Percentiles rank a stretch among this genome's conserved stretches.
phyloP scores from a whole-genome alignment of 1,284 basidiomycete species.

The Rhodotorula sp. region DNA sequence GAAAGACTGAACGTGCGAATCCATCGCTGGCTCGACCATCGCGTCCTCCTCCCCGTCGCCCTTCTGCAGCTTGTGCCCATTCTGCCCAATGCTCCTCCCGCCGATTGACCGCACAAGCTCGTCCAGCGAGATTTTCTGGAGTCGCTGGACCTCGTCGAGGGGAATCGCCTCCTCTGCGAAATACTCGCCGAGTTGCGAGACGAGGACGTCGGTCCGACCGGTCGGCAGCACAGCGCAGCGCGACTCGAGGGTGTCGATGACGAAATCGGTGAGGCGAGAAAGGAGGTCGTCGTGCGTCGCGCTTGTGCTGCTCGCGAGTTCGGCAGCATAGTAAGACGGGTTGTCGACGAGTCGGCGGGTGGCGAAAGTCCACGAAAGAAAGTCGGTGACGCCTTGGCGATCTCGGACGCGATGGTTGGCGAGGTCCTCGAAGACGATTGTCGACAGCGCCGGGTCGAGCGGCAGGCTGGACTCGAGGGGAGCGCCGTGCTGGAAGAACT shows the following conservation, averaged over 20 bases:
- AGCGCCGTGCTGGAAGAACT: conserved; percentile 80
- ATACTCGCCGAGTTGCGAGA: conserved; percentile 18
- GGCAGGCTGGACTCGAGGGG: conserved; percentile 62
- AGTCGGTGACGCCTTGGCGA: conserved; percentile 70
- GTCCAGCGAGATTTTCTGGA: conserved; percentile 23
- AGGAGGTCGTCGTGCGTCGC: conserved; percentile 56
- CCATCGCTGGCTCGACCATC: not conserved
- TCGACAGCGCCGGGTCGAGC: conserved; percentile 23
- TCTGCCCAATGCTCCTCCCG: not conserved
- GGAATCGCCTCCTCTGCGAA: not conserved
- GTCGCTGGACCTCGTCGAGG: conserved; percentile 25
- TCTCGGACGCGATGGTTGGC: conserved; percentile 51
- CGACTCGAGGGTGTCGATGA: conserved; percentile 21
- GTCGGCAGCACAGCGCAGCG: conserved; percentile 22
- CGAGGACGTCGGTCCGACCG: conserved; percentile 13
- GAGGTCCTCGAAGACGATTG: conserved; percentile 24
- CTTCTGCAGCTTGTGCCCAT: not conserved
- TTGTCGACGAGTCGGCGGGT: conserved; percentile 70
- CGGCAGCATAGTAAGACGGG: conserved; percentile 75
- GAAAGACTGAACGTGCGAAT: conserved; percentile 24
- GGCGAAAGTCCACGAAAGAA: conserved; percentile 78
- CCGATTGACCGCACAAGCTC: conserved; percentile 10
- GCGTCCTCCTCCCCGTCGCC: not conserved
- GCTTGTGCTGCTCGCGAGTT: not conserved
- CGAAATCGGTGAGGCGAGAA: conserved; percentile 67